Evolutionary conservation across 345 rosid species (phyloP), one percentile per base, ranked within the genome.

Genomic region (Alliaria petiolata): DNA sequence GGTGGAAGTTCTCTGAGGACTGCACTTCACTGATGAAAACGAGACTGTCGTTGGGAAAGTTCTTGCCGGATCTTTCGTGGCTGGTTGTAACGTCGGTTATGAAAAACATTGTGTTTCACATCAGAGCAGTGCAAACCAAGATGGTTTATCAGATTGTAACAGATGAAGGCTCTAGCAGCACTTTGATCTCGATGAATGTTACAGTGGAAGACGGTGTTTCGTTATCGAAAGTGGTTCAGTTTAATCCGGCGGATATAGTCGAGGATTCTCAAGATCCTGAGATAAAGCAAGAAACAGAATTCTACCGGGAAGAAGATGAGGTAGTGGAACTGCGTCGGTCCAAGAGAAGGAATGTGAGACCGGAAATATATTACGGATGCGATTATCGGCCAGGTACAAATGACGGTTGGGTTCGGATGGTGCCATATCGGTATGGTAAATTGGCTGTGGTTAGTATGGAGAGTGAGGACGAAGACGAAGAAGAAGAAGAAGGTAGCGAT

Each of bases 1-100:
- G 98, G 15, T 95, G 93, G 95, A 77, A 50, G 14, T 83, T 58
- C 62, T 78, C 97, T 0, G 89, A 85, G 74, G 88, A 95, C 81
- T 87, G 92, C 64, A 57, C 85, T 46, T 67, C 63, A 4, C 51
- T 84, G 39, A 83, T 67, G 64, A 85, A 80, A 63, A 67, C 88
- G 15, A 91, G 88, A 71, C 62, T 95, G 3, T 76, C 87, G 7
- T 36, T 80, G 30, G 97, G 95, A 47, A 89, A 77, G 71, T 91
- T 95, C 78, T 80, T 62, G 34, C 70, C 88, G 6, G 98, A 95
- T 65, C 67, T 91, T 25, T 67, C 96, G 0, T 95, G 92, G 92
- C 56, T 91, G 46, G 70, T 84, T 71, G 95, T 82, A 47, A 67
- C 89, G 25, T 89, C 97, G 11, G 73, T 80, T 51, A 33, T 79